phyloP scores from a whole-genome alignment of 768 basidiomycete genomes.

The Chlorophyllum brunneum region DNA sequence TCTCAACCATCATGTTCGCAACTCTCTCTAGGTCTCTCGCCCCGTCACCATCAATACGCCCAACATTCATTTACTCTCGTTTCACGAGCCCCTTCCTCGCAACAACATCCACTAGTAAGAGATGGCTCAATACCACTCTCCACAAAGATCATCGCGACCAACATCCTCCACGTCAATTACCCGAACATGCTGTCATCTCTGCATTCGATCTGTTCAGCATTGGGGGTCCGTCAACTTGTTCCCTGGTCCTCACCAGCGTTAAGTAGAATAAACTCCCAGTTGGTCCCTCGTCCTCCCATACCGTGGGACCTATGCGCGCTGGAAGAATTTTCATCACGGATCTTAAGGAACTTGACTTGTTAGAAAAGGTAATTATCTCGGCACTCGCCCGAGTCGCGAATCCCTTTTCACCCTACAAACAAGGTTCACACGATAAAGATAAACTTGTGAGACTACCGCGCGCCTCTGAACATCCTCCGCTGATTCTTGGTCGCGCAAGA shows the following conservation, averaged over 20 bases:
- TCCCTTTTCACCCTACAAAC: slow-evolving; percentile 3
- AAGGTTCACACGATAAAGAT: slow-evolving; percentile 83
- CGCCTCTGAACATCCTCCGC: too few relatives aligned
- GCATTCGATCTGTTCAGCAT: slow-evolving; percentile 92
- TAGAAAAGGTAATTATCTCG: slow-evolving; percentile 55
- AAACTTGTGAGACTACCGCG: slow-evolving; percentile 51
- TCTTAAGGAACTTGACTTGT: slow-evolving; percentile 58
- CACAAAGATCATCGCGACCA: slow-evolving; percentile 2
- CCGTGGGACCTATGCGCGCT: slow-evolving; percentile 74
- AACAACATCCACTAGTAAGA: background rate
- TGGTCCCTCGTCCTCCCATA: slow-evolving; percentile 51
- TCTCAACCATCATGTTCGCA: slow-evolving; percentile 5
- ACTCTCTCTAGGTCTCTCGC: background rate
- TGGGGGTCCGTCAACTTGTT: slow-evolving; percentile 47
- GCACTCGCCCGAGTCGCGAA: background rate
- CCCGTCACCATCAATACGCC: slow-evolving; percentile 1
- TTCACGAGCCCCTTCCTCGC: background rate
- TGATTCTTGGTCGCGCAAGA: slow-evolving; percentile 30
- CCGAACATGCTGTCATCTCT: slow-evolving; percentile 87
- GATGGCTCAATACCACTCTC: slow-evolving; percentile 6
- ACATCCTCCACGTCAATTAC: slow-evolving; percentile 17
- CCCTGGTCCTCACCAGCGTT: background rate
- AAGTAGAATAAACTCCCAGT: slow-evolving; percentile 25
- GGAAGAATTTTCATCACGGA: slow-evolving; percentile 85
- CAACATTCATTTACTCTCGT: background rate